Percentiles rank a stretch among this genome's conserved stretches.
Conservation (phyloP, 495 filamentous ascomycete species). For the Neurospora intermedia region DNA sequence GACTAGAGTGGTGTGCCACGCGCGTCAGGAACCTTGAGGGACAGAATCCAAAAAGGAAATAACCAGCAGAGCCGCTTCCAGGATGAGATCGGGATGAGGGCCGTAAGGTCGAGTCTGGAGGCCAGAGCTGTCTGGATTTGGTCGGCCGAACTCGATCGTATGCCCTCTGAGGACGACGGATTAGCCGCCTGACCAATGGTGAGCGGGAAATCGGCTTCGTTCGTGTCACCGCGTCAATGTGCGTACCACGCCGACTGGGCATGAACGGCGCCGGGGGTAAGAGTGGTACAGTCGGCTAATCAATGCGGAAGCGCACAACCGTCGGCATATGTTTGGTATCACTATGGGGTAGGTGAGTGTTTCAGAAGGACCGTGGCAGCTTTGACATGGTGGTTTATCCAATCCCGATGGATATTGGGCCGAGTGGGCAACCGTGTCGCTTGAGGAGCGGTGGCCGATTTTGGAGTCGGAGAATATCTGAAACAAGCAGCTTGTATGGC, state of each 20-base stretch:
- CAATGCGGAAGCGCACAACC: background rate
- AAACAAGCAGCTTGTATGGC: background rate
- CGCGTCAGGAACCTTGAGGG: background rate
- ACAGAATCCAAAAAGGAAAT: constrained; percentile 1
- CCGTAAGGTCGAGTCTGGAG: constrained; percentile 1
- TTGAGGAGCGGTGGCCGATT: background rate
- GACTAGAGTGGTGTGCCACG: background rate
- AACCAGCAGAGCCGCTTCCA: background rate
- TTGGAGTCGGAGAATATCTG: background rate
- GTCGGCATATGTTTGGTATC: background rate
- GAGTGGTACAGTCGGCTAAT: constrained; percentile 3
- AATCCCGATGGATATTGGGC: background rate
- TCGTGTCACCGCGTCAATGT: constrained; percentile 3
- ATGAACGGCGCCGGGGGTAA: background rate
- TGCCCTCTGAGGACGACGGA: background rate
- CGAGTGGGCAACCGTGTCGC: background rate
- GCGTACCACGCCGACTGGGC: constrained; percentile 7
- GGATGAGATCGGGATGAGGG: background rate
- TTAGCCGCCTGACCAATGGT: constrained; percentile 2
- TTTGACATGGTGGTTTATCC: background rate
- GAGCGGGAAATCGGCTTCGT: background rate
- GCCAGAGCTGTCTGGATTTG: background rate
- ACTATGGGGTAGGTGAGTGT: constrained; percentile 4
- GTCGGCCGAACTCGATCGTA: background rate
- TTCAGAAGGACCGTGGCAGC: constrained; percentile 6